Evolutionary conservation across 2,329 filamentous ascomycete genomes (phyloP).

Genomic region (Penicillium crustosum): DNA sequence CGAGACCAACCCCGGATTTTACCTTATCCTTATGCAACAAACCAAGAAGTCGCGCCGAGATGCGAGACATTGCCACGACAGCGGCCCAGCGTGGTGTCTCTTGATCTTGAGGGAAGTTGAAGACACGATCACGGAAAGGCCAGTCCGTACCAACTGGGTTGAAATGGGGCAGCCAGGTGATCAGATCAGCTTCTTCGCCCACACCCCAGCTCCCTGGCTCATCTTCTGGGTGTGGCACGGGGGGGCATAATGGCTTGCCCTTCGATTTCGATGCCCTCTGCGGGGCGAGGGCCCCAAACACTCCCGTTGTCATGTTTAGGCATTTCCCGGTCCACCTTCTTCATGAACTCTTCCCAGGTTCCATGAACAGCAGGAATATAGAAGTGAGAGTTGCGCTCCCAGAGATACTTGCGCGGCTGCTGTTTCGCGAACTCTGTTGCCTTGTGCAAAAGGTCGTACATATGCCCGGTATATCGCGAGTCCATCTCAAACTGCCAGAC

Average conservation of each 20-base stretch:
- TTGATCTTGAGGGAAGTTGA: conserved; percentile 10
- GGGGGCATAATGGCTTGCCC: not conserved
- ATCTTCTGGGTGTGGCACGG: not conserved
- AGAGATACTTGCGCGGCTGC: conserved; percentile 16
- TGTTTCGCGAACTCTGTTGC: conserved; percentile 14
- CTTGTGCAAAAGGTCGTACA: conserved; percentile 12
- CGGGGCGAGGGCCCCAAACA: conserved; percentile 9
- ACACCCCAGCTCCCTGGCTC: conserved; percentile 11
- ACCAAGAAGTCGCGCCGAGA: conserved; percentile 7
- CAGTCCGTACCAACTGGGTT: conserved; percentile 12
- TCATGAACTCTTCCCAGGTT: conserved; percentile 10
- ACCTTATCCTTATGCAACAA: conserved; percentile 8
- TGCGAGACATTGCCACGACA: conserved; percentile 15
- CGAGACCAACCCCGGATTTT: conserved; percentile 4
- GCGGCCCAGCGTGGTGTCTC: conserved; percentile 10
- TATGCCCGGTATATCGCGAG: conserved; percentile 15
- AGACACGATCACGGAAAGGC: conserved; percentile 15
- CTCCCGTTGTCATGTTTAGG: not conserved
- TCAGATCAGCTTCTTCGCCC: conserved; percentile 18
- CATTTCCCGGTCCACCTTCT: conserved; percentile 11
- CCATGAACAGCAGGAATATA: conserved; percentile 16
- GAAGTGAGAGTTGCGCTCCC: conserved; percentile 20
- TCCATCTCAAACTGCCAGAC: conserved; percentile 21
- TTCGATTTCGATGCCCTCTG: conserved; percentile 5
- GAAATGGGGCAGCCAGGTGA: conserved; percentile 17